phyloP scores from a whole-genome alignment of 1,139 yeast genomes.

The Candida anutae region DNA sequence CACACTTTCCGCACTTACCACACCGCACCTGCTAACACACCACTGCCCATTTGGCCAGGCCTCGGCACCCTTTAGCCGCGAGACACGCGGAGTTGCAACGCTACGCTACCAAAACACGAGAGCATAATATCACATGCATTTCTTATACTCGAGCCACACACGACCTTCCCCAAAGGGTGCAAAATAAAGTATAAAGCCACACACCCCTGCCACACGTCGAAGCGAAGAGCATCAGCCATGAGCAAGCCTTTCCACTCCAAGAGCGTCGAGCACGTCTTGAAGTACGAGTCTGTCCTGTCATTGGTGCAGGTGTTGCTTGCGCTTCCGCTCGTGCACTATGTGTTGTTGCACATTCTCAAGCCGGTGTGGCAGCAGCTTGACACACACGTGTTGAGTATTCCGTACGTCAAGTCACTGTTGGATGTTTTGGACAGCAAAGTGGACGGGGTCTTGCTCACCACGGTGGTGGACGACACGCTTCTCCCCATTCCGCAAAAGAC shows the following conservation, averaged over 20 bases:
- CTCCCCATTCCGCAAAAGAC: background rate
- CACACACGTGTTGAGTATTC: background rate
- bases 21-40: too few relatives aligned
- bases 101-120: too few relatives aligned
- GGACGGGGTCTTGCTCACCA: background rate
- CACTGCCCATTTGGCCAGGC: too few relatives aligned
- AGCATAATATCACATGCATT: constrained; percentile 1
- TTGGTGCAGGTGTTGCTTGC: constrained; percentile 18
- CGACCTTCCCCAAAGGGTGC: too few relatives aligned
- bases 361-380: constrained; percentile 6
- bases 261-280: constrained; percentile 25
- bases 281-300: constrained; percentile 23
- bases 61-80: too few relatives aligned
- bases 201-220: too few relatives aligned
- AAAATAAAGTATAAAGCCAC: too few relatives aligned
- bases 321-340: constrained; percentile 15
- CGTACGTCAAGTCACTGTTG: background rate
- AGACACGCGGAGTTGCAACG: too few relatives aligned
- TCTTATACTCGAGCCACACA: constrained; percentile 1
- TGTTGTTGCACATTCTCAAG: constrained; percentile 15
- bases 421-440: background rate
- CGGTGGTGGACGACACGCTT: background rate
- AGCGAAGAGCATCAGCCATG: background rate
- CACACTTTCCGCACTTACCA: too few relatives aligned
- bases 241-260: constrained; percentile 19